Evolutionary conservation across 495 filamentous ascomycete genomes (phyloP).

Genomic region (Podospora bellae-mahoneyi): DNA sequence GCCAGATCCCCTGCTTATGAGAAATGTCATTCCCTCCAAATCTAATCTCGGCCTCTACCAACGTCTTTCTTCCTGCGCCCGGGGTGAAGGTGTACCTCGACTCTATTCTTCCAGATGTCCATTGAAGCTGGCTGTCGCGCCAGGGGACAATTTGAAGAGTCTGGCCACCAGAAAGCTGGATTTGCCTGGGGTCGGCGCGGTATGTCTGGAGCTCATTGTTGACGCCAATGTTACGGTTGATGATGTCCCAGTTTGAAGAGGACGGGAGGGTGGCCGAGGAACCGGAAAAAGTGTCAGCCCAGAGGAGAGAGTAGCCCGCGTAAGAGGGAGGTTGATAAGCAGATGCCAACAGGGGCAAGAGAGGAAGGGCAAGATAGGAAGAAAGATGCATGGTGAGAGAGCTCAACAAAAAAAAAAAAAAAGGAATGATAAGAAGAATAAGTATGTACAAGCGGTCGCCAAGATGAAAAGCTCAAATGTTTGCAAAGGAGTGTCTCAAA

Average conservation of each 20-base stretch:
- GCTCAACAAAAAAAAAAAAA: neutral
- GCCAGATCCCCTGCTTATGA: slow-evolving; percentile 52
- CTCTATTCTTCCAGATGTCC: slow-evolving; percentile 52
- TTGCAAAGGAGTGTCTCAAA: neutral
- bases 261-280: slow-evolving; percentile 29
- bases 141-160: slow-evolving; percentile 49
- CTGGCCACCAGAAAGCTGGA: slow-evolving; percentile 42
- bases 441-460: neutral
- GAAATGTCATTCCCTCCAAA: slow-evolving; percentile 38
- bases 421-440: neutral
- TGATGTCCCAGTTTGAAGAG: slow-evolving; percentile 42
- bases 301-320: slow-evolving; percentile 33
- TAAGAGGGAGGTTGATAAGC: slow-evolving; percentile 36
- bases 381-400: neutral
- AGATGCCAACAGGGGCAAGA: slow-evolving; percentile 20
- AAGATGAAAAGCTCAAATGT: neutral
- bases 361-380: slow-evolving; percentile 13
- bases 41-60: slow-evolving; percentile 43
- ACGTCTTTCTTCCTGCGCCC: slow-evolving; percentile 34
- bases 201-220: slow-evolving; percentile 49
- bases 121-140: slow-evolving; percentile 30
- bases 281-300: slow-evolving; percentile 42
- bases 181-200: slow-evolving; percentile 33
- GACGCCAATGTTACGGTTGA: slow-evolving; percentile 33
- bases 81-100: slow-evolving; percentile 45